A percentile compares a stretch with the other conserved stretches of the same genome.
phyloP scores from a whole-genome alignment of 2,329 filamentous ascomycete species.

The Raffaelea deltoideospora region DNA sequence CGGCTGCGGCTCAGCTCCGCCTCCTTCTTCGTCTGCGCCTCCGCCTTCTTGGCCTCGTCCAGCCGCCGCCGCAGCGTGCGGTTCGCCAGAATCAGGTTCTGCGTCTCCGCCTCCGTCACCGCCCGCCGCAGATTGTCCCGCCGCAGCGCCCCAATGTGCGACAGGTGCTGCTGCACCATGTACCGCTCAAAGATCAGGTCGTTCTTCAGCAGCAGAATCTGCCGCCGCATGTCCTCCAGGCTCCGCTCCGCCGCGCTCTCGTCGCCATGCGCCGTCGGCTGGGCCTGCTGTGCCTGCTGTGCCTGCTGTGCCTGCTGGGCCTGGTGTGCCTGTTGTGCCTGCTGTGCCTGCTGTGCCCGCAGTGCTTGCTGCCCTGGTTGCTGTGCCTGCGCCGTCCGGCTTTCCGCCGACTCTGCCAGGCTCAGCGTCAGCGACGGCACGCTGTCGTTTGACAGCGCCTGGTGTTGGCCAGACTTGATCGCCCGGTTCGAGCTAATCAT shows the following conservation, averaged over 20 bases:
- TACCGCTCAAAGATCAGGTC: slow-evolving; percentile 74
- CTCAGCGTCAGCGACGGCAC: slow-evolving; percentile 37
- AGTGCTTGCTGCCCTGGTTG: not conserved
- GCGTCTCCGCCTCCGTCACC: slow-evolving; percentile 66
- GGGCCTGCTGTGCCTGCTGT: not conserved
- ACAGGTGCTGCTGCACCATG: slow-evolving; percentile 68
- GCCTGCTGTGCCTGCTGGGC: too few relatives aligned
- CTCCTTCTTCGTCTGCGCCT: slow-evolving; percentile 56
- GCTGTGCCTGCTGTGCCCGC: too few relatives aligned
- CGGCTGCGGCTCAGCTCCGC: slow-evolving; percentile 56
- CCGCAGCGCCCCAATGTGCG: slow-evolving; percentile 65
- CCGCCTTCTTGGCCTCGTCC: slow-evolving; percentile 55
- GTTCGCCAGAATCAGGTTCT: slow-evolving; percentile 66
- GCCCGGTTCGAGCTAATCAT: slow-evolving; percentile 44
- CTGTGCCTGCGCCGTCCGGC: slow-evolving; percentile 16
- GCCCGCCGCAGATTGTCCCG: slow-evolving; percentile 61
- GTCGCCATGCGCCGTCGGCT: not conserved
- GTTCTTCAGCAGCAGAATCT: slow-evolving; percentile 62
- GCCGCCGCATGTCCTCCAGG: slow-evolving; percentile 46
- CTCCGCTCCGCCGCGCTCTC: not conserved
- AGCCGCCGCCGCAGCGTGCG: slow-evolving; percentile 57
- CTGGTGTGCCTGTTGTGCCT: too few relatives aligned
- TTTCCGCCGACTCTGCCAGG: slow-evolving; percentile 26
- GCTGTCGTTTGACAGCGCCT: slow-evolving; percentile 42
- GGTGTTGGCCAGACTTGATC: slow-evolving; percentile 39